A percentile compares a stretch with the other conserved stretches of the same genome.
phyloP scores from a whole-genome alignment of 495 filamentous ascomycete species.

The Aspergillus steynii region DNA sequence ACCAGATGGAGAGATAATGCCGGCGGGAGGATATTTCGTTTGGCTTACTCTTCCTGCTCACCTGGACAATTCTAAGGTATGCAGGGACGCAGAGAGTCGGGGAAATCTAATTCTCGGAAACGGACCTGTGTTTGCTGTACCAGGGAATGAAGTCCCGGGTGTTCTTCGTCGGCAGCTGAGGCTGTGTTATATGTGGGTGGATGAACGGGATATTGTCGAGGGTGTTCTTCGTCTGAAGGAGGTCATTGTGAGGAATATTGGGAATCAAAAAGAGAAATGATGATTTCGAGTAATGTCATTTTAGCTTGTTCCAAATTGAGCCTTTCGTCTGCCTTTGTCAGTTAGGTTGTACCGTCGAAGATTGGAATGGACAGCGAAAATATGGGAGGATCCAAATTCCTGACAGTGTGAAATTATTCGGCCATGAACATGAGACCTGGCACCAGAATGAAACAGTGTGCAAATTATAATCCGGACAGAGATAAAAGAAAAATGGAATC shows the following conservation, averaged over 20 bases:
- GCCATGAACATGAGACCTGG: no score
- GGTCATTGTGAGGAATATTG: neutral
- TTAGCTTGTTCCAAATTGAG: no score
- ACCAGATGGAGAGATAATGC: constrained; percentile 49
- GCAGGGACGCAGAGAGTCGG: constrained; percentile 39
- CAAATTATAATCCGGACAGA: no score
- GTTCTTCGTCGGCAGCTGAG: constrained; percentile 45
- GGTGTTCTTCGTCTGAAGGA: neutral
- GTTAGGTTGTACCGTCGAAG: no score
- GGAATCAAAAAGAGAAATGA: no score
- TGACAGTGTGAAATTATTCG: no score
- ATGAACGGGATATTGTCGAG: constrained; percentile 43
- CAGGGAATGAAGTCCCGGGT: constrained; percentile 36
- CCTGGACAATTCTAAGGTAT: constrained; percentile 43
- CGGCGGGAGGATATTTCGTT: constrained; percentile 66
- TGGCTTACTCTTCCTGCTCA: constrained; percentile 59
- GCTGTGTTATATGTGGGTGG: constrained; percentile 66
- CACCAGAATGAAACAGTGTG: no score
- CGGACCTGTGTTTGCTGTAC: constrained; percentile 60
- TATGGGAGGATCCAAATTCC: no score
- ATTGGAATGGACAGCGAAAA: no score
- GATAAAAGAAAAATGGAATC: no score
- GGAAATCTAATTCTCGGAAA: constrained; percentile 56
- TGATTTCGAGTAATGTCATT: no score
- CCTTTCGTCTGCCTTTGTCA: no score